Evolutionary conservation across 768 basidiomycete species (phyloP).

Genomic region (Kwoniella dejecticola): DNA sequence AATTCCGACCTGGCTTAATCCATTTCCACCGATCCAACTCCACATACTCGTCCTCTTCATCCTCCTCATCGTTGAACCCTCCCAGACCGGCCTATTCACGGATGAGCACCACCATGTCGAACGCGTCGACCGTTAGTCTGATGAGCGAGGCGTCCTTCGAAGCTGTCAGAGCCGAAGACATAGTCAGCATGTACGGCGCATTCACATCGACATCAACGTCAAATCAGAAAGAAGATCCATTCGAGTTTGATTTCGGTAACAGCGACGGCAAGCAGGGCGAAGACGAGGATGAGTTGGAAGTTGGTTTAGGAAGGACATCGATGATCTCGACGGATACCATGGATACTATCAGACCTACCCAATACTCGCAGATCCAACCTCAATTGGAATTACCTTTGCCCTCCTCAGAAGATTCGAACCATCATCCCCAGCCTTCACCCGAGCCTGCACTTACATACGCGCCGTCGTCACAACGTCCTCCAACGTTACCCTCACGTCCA

Average conservation of each 20-base stretch:
- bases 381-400: not conserved
- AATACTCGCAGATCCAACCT: not conserved
- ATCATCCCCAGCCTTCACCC: not conserved
- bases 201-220: slow-evolving; percentile 3
- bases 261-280: too few relatives aligned
- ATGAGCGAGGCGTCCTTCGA: slow-evolving; percentile 39
- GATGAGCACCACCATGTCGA: slow-evolving; percentile 10
- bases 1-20: slow-evolving; percentile 37
- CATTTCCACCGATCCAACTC: slow-evolving; percentile 32
- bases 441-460: too few relatives aligned
- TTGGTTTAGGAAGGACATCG: slow-evolving; percentile 11
- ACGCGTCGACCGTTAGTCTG: slow-evolving; percentile 15
- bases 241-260: slow-evolving; percentile 8
- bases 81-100: slow-evolving; percentile 13
- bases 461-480: slow-evolving; percentile 7
- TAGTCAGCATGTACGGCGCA: slow-evolving; percentile 31
- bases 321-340: slow-evolving; percentile 10
- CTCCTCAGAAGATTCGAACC: not conserved
- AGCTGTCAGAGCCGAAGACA: slow-evolving; percentile 28
- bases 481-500: slow-evolving; percentile 16
- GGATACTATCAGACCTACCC: slow-evolving; percentile 3
- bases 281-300: slow-evolving; percentile 9
- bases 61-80: slow-evolving; percentile 10
- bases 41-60: not conserved
- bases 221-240: slow-evolving; percentile 14